phyloP scores from a whole-genome alignment of 2,329 filamentous ascomycete genomes.

The Clonostachys chloroleuca region DNA sequence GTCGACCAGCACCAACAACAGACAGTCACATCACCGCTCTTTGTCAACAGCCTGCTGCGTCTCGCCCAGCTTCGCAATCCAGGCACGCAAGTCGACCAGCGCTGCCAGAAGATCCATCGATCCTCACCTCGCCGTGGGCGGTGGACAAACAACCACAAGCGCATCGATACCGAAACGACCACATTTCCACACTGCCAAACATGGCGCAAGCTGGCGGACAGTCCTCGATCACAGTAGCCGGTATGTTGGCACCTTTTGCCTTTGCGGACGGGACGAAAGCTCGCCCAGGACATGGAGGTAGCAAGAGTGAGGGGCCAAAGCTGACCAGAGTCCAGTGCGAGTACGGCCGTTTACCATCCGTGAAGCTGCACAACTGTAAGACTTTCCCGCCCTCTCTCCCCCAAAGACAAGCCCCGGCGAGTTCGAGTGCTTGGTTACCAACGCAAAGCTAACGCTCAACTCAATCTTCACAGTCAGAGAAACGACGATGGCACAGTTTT shows the following conservation, averaged over 20 bases:
- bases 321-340: slow-evolving; percentile 47
- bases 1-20: background rate
- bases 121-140: background rate
- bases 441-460: slow-evolving; percentile 5
- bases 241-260: slow-evolving; percentile 25
- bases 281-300: background rate
- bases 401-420: slow-evolving; percentile 1
- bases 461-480: slow-evolving; percentile 39
- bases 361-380: slow-evolving; percentile 87
- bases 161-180: background rate
- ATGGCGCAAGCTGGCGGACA: slow-evolving; percentile 13
- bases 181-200: background rate
- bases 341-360: slow-evolving; percentile 76
- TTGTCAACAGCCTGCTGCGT: background rate
- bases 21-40: background rate
- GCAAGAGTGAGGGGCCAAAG: slow-evolving; percentile 1
- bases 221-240: slow-evolving; percentile 56
- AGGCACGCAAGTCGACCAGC: background rate
- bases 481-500: slow-evolving; percentile 85
- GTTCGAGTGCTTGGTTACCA: background rate
- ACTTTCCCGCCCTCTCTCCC: slow-evolving; percentile 1
- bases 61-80: too few species aligned
- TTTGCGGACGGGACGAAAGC: too few species aligned
- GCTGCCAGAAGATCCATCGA: background rate
- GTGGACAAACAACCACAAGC: background rate